Base-by-base conservation (phyloP, 2,329 filamentous ascomycete species). In the Penicillium sp. region DNA sequence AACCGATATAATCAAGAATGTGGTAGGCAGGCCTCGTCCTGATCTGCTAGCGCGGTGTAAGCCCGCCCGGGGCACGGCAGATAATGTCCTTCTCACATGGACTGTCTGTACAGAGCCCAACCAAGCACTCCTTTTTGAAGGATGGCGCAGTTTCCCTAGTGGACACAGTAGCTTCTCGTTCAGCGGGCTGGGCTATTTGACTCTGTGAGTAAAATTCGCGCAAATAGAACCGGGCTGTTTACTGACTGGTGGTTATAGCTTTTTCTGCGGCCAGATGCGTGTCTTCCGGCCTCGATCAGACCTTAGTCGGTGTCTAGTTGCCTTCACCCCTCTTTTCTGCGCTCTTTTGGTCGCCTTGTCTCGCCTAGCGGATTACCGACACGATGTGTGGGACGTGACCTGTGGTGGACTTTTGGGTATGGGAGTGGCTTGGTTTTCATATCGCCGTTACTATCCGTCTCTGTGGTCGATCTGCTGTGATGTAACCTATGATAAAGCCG, bases 1-100 rank as follows among this genome's bases (percentile, higher is more conserved):
- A 44, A 98, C 95, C 45, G 93, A 98, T 71, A 79, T 93, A 27
- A 82, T 98, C 70, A 99, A 99, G 76, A 96, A 96, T 71, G 84
- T 89, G 10, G 90, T 93, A 26, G 91, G 91, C 9, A 80, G 91
- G 11, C 91, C 92, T 29, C 85, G 93, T 7, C 93, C 93, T 4
- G 93, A 98, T 74, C 79, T 97, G 35, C 85, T 98, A 43, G 87
- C 89, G n/a, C 87, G 95, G 37, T 99, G 95, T 76, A 87, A 90
- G 62, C 93, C 95, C 1, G 77, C 73, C 55, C 72, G 79, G 14
- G 83, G 81, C 8, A 86, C 85, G 0, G 81, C 85, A 0, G 75
- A 75, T 50, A 78, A 86, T 61, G 67, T 75, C 31, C 74, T 88
- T 48, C 81, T 88, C 27, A 69, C 73, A 13, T 76, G 76, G 63